These are phyloP conservation scores for Blastobotrys terrestris DNA, from an alignment of 805 yeast genomes.

Conservation along the genomic window DNA sequence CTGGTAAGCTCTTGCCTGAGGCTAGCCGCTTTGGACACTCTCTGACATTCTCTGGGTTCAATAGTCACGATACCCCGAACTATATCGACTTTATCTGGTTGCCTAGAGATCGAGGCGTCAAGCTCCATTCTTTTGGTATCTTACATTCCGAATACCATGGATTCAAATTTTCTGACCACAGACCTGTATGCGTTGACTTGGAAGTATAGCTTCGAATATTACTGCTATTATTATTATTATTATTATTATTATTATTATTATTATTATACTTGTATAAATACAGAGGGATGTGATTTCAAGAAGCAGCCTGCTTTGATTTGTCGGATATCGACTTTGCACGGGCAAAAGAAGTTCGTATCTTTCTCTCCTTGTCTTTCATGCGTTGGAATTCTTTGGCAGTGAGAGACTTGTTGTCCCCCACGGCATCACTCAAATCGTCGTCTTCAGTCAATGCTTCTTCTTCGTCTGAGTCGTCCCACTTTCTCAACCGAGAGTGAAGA, in stretches of 20 bases:
- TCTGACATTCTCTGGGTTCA: constrained; percentile 3
- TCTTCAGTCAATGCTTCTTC: constrained; percentile 20
- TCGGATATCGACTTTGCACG: background rate
- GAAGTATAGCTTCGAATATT: background rate
- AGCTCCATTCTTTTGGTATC: constrained; percentile 3
- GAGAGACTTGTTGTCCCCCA: constrained; percentile 7
- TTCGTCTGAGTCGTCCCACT: constrained; percentile 56
- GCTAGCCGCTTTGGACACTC: constrained; percentile 4
- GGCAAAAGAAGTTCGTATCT: constrained; percentile 8
- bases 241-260: background rate
- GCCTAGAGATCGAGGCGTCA: background rate
- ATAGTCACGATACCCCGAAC: background rate
- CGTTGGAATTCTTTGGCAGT: constrained; percentile 8
- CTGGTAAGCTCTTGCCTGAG: background rate
- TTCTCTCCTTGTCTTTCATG: constrained; percentile 14
- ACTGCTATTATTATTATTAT: background rate
- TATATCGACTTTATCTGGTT: constrained; percentile 6
- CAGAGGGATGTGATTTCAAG: background rate
- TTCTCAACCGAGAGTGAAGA: constrained; percentile 55
- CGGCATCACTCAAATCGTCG: constrained; percentile 13
- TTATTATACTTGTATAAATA: background rate
- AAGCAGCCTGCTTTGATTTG: background rate
- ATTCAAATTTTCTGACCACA: constrained; percentile 4
- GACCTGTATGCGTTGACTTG: constrained; percentile 4
- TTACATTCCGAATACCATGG: constrained; percentile 5